Conservation (phyloP, 768 basidiomycete species). For the Megacollybia marginata region DNA sequence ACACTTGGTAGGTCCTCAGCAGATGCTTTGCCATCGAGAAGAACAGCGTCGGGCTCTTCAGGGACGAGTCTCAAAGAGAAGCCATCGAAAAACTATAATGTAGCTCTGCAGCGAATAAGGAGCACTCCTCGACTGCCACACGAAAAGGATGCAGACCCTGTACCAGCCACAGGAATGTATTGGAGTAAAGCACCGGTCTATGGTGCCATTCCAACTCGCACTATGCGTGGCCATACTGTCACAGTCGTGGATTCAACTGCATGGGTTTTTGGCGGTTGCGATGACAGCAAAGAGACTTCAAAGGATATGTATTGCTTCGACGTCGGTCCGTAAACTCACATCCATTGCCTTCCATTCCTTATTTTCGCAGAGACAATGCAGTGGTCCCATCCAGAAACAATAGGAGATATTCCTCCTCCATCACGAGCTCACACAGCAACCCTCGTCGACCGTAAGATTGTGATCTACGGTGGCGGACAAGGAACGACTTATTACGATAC, state of each 20-base stretch:
- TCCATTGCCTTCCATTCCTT: background rate
- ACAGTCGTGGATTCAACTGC: conserved; percentile 77
- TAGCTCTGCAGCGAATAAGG: conserved; percentile 29
- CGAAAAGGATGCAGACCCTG: conserved; percentile 47
- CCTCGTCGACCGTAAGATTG: conserved; percentile 69
- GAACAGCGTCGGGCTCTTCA: conserved; percentile 21
- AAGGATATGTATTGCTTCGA: conserved; percentile 82
- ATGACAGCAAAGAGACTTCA: conserved; percentile 60
- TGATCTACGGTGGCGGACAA: conserved; percentile 85
- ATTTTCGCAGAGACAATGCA: conserved; percentile 68
- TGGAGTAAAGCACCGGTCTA: conserved; percentile 82
- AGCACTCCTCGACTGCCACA: conserved; percentile 54
- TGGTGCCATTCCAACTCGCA: conserved; percentile 56
- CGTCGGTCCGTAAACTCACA: conserved; percentile 42
- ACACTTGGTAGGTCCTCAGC: conserved; percentile 10
- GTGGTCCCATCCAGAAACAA: conserved; percentile 73
- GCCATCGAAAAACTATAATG: conserved; percentile 13
- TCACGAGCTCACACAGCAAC: conserved; percentile 87
- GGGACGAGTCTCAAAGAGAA: conserved; percentile 15
- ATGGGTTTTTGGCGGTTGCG: conserved; percentile 89
- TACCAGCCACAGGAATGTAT: conserved; percentile 73
- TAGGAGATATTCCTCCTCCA: conserved; percentile 75
- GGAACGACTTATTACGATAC: conserved; percentile 77
- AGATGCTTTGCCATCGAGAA: conserved; percentile 12
- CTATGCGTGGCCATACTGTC: conserved; percentile 76